A percentile compares a stretch with the other conserved stretches of the same genome.
Conservation (phyloP, 371 early-diverging fungal species). For the Mucor racemosus region DNA sequence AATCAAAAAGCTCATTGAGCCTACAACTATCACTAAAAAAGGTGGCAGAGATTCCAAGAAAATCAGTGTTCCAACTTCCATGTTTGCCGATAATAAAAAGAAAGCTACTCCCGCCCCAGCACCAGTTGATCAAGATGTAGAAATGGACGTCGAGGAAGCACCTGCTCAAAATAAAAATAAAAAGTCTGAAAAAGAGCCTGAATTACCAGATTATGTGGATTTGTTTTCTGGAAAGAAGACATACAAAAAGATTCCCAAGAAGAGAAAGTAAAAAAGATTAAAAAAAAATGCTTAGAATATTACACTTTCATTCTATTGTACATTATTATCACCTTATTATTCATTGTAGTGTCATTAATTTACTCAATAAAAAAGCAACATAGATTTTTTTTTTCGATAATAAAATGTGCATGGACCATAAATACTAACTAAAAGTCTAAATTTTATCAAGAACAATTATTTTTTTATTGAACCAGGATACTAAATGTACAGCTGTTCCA, state of each 20-base stretch:
- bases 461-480: too few relatives aligned
- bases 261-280: conserved; percentile 30
- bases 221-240: conserved; percentile 53
- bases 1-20: conserved; percentile 37
- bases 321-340: background rate
- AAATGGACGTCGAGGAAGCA: conserved; percentile 8
- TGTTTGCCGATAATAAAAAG: conserved; percentile 11
- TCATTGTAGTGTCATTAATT: background rate
- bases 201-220: conserved; percentile 53
- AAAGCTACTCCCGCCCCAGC: background rate
- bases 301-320: background rate
- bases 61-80: conserved; percentile 18
- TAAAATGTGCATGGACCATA: background rate
- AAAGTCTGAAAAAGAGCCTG: conserved; percentile 21
- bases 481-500: too few relatives aligned
- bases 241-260: conserved; percentile 41
- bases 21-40: conserved; percentile 29
- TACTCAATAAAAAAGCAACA: background rate
- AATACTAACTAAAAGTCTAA: background rate
- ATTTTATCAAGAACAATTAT: too few relatives aligned
- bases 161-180: conserved; percentile 6
- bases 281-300: too few relatives aligned
- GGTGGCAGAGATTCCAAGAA: conserved; percentile 23
- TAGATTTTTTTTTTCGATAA: background rate
- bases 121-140: conserved; percentile 20